These are phyloP conservation scores for Neoscytalidium dimidiatum DNA, from an alignment of 2,329 filamentous ascomycete species.

Conservation along the genomic window DNA sequence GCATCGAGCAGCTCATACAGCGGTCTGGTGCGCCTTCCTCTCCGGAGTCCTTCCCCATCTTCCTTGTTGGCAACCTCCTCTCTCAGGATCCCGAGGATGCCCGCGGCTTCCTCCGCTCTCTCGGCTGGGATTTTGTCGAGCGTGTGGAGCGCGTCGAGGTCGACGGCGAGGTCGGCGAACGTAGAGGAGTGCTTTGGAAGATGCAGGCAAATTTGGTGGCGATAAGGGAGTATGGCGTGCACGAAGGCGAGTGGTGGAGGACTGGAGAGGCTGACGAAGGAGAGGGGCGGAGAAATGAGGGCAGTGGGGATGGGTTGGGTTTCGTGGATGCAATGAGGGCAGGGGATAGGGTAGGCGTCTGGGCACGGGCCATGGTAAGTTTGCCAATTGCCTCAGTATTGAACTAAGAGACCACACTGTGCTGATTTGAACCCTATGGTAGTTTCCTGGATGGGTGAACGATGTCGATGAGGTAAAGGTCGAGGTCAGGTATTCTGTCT, in stretches of 20 bases:
- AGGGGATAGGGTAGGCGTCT: slow-evolving; percentile 32
- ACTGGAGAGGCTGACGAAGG: slow-evolving; percentile 5
- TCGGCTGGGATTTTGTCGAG: slow-evolving; percentile 16
- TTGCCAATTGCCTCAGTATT: neutral
- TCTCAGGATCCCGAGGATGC: slow-evolving; percentile 5
- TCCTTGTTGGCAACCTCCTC: slow-evolving; percentile 15
- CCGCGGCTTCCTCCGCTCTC: neutral
- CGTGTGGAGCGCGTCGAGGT: slow-evolving; percentile 11
- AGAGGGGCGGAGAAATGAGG: slow-evolving; percentile 24
- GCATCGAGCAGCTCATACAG: neutral
- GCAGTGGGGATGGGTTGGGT: slow-evolving; percentile 28
- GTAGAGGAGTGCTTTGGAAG: slow-evolving; percentile 28
- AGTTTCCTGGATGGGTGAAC: slow-evolving; percentile 35
- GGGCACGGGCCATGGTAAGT: slow-evolving; percentile 37
- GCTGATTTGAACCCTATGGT: slow-evolving; percentile 8
- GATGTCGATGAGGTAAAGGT: slow-evolving; percentile 27
- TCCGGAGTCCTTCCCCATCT: slow-evolving; percentile 25
- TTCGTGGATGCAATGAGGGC: slow-evolving; percentile 30
- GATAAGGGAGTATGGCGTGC: neutral
- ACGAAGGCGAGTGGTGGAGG: neutral
- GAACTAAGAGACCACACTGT: too few relatives aligned
- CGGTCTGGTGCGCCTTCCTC: slow-evolving; percentile 20
- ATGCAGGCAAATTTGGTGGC: slow-evolving; percentile 35
- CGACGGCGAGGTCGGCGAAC: slow-evolving; percentile 10
- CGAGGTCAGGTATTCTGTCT: slow-evolving; percentile 22